Evolutionary conservation across 495 filamentous ascomycete species (phyloP), one percentile per base, ranked within the genome.

Genomic region (Annulohypoxylon maeteangense): DNA sequence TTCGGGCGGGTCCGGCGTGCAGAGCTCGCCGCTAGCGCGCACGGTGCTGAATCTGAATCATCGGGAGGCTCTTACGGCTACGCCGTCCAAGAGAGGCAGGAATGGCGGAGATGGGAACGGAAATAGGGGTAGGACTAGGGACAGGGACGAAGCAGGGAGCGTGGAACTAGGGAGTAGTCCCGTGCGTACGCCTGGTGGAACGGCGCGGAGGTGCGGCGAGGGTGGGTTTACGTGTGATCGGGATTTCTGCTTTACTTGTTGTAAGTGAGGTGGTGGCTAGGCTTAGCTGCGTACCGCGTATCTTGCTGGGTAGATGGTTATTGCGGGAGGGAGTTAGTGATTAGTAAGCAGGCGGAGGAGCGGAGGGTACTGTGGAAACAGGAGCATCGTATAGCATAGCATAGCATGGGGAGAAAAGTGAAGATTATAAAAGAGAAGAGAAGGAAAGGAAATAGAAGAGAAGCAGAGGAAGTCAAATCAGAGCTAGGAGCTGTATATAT

Each of bases 231-330:
- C 70, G 29, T 87, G 84, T 57, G 78, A 79, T 7, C 71, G 80
- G 61, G 77, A 81, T 44, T 86, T 86, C 68, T 87, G 85, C 70
- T 83, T 87, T 70, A 78, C 78, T 3, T 87, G 84, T 71, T 75
- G 75, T 32, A 68, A 51, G 40, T 68, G 55, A 40, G 32, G 27
- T 3, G 27, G 6, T 0, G 20, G 3, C 11, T 12, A 18, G n/a
- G 40, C n/a, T n/a, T n/a, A n/a, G n/a, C 11, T 18, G 20, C 40
- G 1, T 44, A 44, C 40, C n/a, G n/a, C n/a, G n/a, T n/a, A n/a
- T n/a, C n/a, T n/a, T n/a, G n/a, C n/a, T n/a, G n/a, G n/a, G n/a
- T n/a, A 51, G 10, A 12, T 4, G 11, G 11, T 27, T 1, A 25
- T 23, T 3, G 14, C 23, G 0, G 12, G 12, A 2, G 14, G n/a